Percentiles rank a stretch among this genome's conserved stretches.
Evolutionary conservation across 495 filamentous ascomycete species (phyloP).

Genomic region (Staphylotrichum longicolle): DNA sequence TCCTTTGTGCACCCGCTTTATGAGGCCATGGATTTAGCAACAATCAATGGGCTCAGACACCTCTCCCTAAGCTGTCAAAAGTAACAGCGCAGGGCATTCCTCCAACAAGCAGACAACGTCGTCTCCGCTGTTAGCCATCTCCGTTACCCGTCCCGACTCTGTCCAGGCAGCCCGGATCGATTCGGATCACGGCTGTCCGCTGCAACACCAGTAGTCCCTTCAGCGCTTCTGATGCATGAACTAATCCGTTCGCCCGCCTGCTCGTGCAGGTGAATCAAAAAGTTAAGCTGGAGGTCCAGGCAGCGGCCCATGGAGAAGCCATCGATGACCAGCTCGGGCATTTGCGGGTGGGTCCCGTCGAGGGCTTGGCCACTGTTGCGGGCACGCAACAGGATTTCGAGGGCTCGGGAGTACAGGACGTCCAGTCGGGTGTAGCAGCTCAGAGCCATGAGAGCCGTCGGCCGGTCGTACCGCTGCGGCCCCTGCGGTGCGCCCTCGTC

Average conservation of each 20-base stretch:
- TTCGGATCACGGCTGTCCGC: not conserved
- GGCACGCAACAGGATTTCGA: not conserved
- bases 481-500: not conserved
- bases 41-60: too few species aligned
- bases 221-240: not conserved
- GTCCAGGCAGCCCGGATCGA: too few species aligned
- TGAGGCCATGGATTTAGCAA: too few species aligned
- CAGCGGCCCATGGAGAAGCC: conserved; percentile 1
- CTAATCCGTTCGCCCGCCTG: not conserved
- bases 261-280: not conserved
- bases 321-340: conserved; percentile 2
- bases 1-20: too few species aligned
- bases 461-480: not conserved
- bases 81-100: too few species aligned
- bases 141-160: too few species aligned
- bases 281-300: not conserved
- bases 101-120: too few species aligned
- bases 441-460: not conserved
- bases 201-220: not conserved
- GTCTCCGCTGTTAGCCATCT: too few species aligned
- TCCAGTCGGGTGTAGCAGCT: conserved; percentile 2
- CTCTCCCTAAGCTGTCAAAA: too few species aligned
- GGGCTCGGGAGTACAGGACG: conserved; percentile 2
- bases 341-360: not conserved
- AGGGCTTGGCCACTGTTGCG: not conserved